phyloP scores from a whole-genome alignment of 1,284 basidiomycete species.

The Abortiporus biennis region DNA sequence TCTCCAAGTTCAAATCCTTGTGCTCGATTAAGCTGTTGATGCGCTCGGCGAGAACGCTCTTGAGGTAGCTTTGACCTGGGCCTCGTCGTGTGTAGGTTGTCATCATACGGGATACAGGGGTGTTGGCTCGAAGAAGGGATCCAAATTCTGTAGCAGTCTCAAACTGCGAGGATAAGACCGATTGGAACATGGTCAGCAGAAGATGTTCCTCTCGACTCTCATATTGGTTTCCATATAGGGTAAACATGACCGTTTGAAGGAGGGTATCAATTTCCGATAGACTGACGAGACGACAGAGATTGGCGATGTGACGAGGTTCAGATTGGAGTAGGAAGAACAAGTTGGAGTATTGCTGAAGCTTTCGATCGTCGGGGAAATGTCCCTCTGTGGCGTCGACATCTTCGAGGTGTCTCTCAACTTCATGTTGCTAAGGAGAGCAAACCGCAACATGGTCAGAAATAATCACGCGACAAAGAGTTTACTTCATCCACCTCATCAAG shows the following conservation, averaged over 20 bases:
- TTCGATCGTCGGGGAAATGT: conserved; percentile 90
- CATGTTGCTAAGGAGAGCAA: conserved; percentile 61
- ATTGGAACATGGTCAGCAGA: conserved; percentile 98
- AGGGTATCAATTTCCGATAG: conserved; percentile 97
- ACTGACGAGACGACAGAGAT: conserved; percentile 94
- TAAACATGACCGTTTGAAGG: conserved; percentile 99
- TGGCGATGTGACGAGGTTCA: conserved; percentile 94
- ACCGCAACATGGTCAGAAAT: not conserved
- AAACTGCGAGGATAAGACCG: conserved; percentile 96
- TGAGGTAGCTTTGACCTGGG: conserved; percentile 96
- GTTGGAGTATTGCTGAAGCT: conserved; percentile 94
- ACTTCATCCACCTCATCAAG: conserved; percentile 87
- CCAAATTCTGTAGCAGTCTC: conserved; percentile 98
- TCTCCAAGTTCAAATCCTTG: conserved; percentile 97
- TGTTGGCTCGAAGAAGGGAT: conserved; percentile 94
- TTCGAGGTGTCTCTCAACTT: conserved; percentile 91
- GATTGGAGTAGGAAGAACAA: conserved; percentile 98
- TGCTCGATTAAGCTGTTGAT: conserved; percentile 99
- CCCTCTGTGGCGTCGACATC: conserved; percentile 89
- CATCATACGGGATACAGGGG: conserved; percentile 99
- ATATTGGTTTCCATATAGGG: conserved; percentile 98
- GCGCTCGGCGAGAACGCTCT: conserved; percentile 92
- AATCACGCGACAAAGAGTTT: not conserved
- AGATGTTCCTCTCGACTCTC: conserved; percentile 98
- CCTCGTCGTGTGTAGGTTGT: conserved; percentile 98